Evolutionary conservation across 2,329 filamentous ascomycete genomes (phyloP).

Genomic region (Phoma herbarum): DNA sequence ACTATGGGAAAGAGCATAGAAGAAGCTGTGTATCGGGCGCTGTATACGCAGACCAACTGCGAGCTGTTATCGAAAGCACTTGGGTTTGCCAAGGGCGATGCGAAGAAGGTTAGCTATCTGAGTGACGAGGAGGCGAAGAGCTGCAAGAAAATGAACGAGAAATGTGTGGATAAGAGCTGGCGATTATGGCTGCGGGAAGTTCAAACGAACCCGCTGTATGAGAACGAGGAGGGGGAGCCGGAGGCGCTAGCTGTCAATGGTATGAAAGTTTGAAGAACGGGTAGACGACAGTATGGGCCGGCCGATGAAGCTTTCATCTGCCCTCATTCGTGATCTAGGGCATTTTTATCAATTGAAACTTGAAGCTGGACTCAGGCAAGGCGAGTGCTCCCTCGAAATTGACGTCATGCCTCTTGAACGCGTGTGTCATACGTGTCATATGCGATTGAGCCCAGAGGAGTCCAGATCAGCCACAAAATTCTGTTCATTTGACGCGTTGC

Average conservation of each 20-base stretch:
- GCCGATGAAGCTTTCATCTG: neutral
- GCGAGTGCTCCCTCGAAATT: neutral
- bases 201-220: constrained; percentile 45
- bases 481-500: constrained; percentile 9
- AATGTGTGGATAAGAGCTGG: constrained; percentile 51
- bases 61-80: constrained; percentile 47
- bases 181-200: constrained; percentile 54
- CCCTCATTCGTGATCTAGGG: neutral
- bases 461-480: neutral
- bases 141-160: constrained; percentile 46
- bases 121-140: constrained; percentile 49
- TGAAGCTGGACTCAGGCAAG: neutral
- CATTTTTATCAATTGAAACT: neutral
- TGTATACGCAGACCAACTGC: constrained; percentile 51
- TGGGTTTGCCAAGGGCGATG: constrained; percentile 42
- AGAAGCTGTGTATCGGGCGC: constrained; percentile 53
- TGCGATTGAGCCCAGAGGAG: neutral
- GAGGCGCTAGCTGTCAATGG: constrained; percentile 35
- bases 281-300: neutral
- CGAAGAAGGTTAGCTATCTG: constrained; percentile 39
- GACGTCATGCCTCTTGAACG: constrained; percentile 18
- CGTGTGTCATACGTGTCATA: constrained; percentile 13
- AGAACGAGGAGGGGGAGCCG: constrained; percentile 47
- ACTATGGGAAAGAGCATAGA: constrained; percentile 50
- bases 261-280: constrained; percentile 30